Conservation (phyloP, 164 flowering plant species). For the Tetracentron sinense region DNA sequence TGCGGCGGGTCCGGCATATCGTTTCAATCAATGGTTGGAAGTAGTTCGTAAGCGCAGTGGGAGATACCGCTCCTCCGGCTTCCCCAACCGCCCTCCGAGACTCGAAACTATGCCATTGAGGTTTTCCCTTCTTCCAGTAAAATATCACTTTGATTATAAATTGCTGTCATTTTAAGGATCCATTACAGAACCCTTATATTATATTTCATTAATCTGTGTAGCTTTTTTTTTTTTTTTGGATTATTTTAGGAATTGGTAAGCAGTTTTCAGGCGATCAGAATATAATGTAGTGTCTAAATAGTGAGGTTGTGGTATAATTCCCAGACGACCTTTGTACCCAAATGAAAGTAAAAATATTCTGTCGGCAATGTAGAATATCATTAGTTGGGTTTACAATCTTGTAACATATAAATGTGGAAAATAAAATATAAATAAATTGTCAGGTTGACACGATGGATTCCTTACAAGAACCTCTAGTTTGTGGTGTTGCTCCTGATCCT, state of each 20-base stretch:
- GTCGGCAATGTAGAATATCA: background rate
- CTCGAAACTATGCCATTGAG: constrained; percentile 37
- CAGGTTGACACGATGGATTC: background rate
- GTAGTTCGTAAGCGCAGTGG: constrained; percentile 77
- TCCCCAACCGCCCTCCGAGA: constrained; percentile 46
- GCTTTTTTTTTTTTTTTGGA: background rate
- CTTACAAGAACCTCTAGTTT: too few relatives aligned
- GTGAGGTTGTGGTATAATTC: too few relatives aligned
- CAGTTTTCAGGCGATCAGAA: background rate
- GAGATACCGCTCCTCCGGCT: constrained; percentile 53
- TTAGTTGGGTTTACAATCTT: background rate
- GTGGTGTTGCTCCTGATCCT: too few relatives aligned
- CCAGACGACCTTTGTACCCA: background rate
- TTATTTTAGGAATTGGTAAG: background rate
- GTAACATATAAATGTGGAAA: too few relatives aligned
- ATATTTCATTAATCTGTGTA: background rate
- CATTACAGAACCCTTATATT: background rate
- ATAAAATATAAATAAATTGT: too few relatives aligned
- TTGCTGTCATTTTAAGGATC: background rate
- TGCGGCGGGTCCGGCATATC: constrained; percentile 68
- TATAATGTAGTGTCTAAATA: background rate
- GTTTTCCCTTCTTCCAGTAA: constrained; percentile 13
- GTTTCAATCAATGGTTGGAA: constrained; percentile 90
- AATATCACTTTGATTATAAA: too few relatives aligned
- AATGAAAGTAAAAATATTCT: background rate